Percentiles rank a stretch among this genome's conserved stretches.
Conservation (phyloP, 495 filamentous ascomycete genomes). For the Cercophora samala region DNA sequence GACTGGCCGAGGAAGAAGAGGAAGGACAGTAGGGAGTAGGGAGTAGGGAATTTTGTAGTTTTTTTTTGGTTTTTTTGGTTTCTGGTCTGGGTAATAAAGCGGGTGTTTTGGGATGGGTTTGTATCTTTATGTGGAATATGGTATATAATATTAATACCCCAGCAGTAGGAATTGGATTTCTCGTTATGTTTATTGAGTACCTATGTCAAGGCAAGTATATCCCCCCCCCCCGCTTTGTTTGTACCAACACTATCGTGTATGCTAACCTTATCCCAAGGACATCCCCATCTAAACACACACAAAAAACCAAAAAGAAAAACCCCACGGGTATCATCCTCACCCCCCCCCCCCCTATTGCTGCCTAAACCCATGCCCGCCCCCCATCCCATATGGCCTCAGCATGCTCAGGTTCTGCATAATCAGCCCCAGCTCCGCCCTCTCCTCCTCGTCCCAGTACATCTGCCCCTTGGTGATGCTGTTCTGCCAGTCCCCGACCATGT, state of each 20-base stretch:
- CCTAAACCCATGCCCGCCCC: not conserved
- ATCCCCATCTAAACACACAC: no score
- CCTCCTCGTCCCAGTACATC: slow-evolving; percentile 18
- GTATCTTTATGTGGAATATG: not conserved
- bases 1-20: slow-evolving; percentile 80
- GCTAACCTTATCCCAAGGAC: not conserved
- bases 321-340: not conserved
- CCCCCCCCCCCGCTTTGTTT: not conserved
- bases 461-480: not conserved
- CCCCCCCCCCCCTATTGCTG: not conserved
- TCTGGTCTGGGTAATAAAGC: not conserved
- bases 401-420: not conserved
- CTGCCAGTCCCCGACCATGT: slow-evolving; percentile 17
- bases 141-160: not conserved
- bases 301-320: not conserved
- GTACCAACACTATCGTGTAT: not conserved
- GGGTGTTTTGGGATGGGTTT: slow-evolving; percentile 1
- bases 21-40: slow-evolving; percentile 17
- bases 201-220: not conserved
- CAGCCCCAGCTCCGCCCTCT: slow-evolving; percentile 15
- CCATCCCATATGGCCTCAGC: slow-evolving; percentile 8
- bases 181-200: not conserved
- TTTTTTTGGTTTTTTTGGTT: not conserved
- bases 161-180: not conserved
- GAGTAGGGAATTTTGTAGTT: not conserved